phyloP scores from a whole-genome alignment of 768 basidiomycete species.

The Aureoboletus auriporus region DNA sequence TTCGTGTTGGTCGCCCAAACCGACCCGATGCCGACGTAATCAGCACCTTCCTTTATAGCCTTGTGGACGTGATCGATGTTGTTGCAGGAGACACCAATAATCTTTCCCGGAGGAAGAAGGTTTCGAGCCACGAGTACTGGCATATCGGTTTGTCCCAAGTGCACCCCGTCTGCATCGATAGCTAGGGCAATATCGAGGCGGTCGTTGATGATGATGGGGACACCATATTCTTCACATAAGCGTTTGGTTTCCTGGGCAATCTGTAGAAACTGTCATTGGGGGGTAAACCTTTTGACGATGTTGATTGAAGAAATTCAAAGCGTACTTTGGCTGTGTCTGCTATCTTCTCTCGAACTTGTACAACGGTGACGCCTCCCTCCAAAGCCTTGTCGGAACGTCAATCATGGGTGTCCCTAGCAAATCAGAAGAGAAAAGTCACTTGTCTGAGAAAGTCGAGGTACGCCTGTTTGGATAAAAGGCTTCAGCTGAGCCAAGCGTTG shows the following conservation, averaged over 20 bases:
- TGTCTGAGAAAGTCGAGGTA: conserved; percentile 75
- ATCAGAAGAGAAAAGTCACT: conserved; percentile 33
- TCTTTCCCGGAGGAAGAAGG: conserved; percentile 62
- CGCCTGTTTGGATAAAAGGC: conserved; percentile 36
- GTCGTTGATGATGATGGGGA: conserved; percentile 86
- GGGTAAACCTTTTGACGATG: not conserved
- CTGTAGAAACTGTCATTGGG: conserved; percentile 58
- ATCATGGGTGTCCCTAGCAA: not conserved
- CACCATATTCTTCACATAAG: conserved; percentile 69
- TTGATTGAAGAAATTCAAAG: conserved; percentile 3
- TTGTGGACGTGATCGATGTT: conserved; percentile 57
- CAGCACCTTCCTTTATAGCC: conserved; percentile 62
- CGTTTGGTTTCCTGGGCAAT: conserved; percentile 66
- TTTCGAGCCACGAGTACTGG: conserved; percentile 58
- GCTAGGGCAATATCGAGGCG: conserved; percentile 85
- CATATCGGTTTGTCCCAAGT: conserved; percentile 89
- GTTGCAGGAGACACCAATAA: conserved; percentile 82
- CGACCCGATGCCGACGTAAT: conserved; percentile 88
- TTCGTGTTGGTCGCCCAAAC: conserved; percentile 83
- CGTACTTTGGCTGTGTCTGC: conserved; percentile 76
- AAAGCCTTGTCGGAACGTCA: conserved; percentile 49
- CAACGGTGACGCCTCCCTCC: conserved; percentile 82
- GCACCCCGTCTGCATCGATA: conserved; percentile 72
- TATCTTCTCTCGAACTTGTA: conserved; percentile 87
- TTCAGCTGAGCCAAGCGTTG: not conserved